Base-by-base conservation (phyloP, 331 rosid species). In the Rosa hybrid region DNA sequence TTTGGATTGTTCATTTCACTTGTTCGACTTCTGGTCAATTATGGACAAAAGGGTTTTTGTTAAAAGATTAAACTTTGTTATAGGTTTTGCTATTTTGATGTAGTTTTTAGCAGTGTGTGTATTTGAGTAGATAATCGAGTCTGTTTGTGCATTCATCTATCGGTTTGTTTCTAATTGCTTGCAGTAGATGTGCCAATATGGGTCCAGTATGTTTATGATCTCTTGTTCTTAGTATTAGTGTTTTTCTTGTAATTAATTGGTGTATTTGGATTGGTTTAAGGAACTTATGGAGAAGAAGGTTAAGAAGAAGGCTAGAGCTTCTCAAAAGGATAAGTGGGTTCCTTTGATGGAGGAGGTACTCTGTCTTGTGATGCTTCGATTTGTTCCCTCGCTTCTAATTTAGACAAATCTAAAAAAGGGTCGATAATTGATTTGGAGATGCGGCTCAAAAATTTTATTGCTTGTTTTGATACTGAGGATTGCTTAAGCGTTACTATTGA, bases 261-360 rank as follows among this genome's bases (percentile, higher is more conserved):
- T 84, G 71, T 82, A 9, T 59, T 84, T 63, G 74, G 79, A 84
- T 88, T 59, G 71, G 83, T 83, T 88, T 53, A 78, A 93, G 92
- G 93, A 81, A 81, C 60, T 82, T 44, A 93, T 96, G 99, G 98
- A 89, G 84, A 96, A 93, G 89, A 96, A 88, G 83, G 87, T 87
- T 71, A 93, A 90, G 90, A 96, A 88, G 90, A 96, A 89, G 85
- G 73, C 54, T 46, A 89, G 84, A 70, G 81, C 71, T 81, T 64
- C 90, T 78, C 82, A 51, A 44, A 96, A 90, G 87, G 94, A 90
- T 77, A 91, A 86, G 75, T 84, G 45, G 76, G 74, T 84, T 75
- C 81, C 86, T 25, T 25, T 25, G 27, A 25, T 5, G 23, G 10
- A 17, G 60, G 60, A 17, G 10, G 17, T 54, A 21, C 12, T 56